Evolutionary conservation across 495 filamentous ascomycete genomes (phyloP).

Genomic region (Xylaria sp.): DNA sequence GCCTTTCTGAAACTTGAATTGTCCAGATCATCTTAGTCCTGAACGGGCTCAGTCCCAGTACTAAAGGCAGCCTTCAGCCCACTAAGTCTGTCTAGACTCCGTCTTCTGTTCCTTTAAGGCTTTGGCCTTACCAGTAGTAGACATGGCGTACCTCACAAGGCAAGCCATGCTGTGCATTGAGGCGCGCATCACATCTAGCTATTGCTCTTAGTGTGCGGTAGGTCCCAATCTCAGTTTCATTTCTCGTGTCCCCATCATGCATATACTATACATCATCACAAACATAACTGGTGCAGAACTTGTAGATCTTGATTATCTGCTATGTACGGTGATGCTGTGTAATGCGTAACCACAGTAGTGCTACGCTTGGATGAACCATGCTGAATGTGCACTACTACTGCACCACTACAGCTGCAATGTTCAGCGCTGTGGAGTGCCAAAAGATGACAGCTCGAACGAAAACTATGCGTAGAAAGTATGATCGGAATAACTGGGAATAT

Average conservation of each 20-base stretch:
- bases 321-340: neutral
- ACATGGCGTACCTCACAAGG: neutral
- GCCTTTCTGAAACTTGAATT: constrained; percentile 4
- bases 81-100: neutral
- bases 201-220: constrained; percentile 11
- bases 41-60: neutral
- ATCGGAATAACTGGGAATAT: constrained; percentile 10
- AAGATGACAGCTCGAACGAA: neutral
- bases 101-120: neutral
- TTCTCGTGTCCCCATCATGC: constrained; percentile 11
- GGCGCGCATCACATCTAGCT: constrained; percentile 10
- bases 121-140: neutral
- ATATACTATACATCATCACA: neutral
- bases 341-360: neutral
- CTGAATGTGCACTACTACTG: neutral
- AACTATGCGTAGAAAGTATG: neutral
- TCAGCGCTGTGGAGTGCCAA: constrained; percentile 17
- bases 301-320: constrained; percentile 23
- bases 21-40: neutral
- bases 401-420: neutral
- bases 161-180: neutral
- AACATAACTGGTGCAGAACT: neutral
- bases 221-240: neutral
- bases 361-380: constrained; percentile 20
- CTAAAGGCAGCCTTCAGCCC: neutral